Evolutionary conservation across 139 green algal genomes (phyloP).

Genomic region (Micractinium sp.): DNA sequence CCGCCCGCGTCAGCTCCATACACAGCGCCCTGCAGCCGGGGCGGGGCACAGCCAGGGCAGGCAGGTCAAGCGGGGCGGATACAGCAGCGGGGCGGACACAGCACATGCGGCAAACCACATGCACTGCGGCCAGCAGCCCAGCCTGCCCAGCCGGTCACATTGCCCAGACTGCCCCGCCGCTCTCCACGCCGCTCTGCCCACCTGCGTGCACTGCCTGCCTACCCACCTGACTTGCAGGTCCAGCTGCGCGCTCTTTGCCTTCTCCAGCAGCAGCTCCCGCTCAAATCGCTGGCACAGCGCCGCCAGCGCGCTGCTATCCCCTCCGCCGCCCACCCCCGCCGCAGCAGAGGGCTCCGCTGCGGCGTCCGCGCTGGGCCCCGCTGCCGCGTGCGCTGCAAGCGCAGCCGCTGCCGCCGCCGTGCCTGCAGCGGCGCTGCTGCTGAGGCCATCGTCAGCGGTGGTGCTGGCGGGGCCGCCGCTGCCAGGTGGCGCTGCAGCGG

Average conservation of each 20-base stretch:
- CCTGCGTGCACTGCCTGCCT: background rate
- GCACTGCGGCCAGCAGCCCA: background rate
- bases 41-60: background rate
- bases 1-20: conserved; percentile 40
- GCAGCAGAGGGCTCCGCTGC: too few species aligned
- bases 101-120: background rate
- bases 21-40: conserved; percentile 39
- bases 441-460: background rate
- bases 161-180: background rate
- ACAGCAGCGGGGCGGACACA: background rate
- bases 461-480: background rate
- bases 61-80: background rate
- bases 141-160: background rate
- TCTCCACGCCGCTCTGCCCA: background rate
- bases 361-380: too few species aligned
- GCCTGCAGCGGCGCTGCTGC: background rate
- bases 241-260: conserved; percentile 21
- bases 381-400: too few species aligned
- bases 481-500: background rate
- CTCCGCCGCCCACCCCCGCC: background rate
- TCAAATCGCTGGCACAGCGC: conserved; percentile 31
- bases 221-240: conserved; percentile 37
- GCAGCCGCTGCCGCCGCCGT: background rate
- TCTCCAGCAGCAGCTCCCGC: conserved; percentile 38
- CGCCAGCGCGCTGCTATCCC: background rate